Evolutionary conservation across 2,329 filamentous ascomycete genomes (phyloP).

Genomic region (Zasmidium cellare): DNA sequence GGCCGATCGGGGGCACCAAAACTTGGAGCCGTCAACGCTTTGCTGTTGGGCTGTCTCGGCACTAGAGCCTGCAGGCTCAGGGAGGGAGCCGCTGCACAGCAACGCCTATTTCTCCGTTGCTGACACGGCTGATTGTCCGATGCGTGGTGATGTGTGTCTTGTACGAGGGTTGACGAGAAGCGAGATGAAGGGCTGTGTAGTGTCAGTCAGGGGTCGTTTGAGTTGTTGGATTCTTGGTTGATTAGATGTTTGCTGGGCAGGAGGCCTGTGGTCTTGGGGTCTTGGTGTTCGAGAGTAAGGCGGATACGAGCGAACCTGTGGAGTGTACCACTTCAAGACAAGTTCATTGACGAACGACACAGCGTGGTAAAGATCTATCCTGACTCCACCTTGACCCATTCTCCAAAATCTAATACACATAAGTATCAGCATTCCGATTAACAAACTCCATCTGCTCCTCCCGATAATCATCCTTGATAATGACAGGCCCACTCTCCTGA

Average conservation of each 20-base stretch:
- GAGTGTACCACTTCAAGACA: too few species aligned
- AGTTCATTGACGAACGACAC: too few species aligned
- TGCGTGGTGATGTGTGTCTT: neutral
- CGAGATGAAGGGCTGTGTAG: too few species aligned
- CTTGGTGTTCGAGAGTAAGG: too few species aligned
- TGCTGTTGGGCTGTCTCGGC: neutral
- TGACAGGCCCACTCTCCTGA: slow-evolving; percentile 7
- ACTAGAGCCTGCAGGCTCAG: neutral
- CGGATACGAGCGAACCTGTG: too few species aligned
- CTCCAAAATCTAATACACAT: slow-evolving; percentile 6
- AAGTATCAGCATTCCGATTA: slow-evolving; percentile 12
- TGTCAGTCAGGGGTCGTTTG: too few species aligned
- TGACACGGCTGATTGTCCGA: neutral
- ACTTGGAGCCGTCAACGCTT: too few species aligned
- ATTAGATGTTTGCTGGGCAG: neutral
- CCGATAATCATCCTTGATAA: slow-evolving; percentile 12
- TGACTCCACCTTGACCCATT: too few species aligned
- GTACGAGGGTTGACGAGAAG: neutral
- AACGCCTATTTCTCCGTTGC: neutral
- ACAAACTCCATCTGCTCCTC: slow-evolving; percentile 7
- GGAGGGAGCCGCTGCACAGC: neutral
- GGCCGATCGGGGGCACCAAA: neutral
- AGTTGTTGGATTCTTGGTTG: too few species aligned
- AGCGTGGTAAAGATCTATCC: too few species aligned
- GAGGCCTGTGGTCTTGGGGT: neutral